A percentile compares a stretch with the other conserved stretches of the same genome.
Evolutionary conservation across 2,329 filamentous ascomycete genomes (phyloP).

Genomic region (Colletotrichum sp.): DNA sequence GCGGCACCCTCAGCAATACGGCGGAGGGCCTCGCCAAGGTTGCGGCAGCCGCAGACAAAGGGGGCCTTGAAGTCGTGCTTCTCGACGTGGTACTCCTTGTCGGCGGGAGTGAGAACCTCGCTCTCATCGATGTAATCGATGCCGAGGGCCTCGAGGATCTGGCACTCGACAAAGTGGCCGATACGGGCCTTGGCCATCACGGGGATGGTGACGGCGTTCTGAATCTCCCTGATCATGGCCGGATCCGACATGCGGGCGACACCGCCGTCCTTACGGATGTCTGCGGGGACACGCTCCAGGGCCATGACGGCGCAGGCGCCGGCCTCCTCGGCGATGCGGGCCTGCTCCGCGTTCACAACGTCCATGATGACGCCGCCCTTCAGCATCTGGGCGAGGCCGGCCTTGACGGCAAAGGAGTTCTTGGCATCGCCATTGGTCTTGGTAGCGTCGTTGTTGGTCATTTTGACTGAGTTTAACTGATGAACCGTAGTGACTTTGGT

Average conservation of each 20-base stretch:
- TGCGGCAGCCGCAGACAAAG: constrained; percentile 96
- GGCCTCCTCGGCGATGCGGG: constrained; percentile 95
- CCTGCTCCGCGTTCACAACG: constrained; percentile 91
- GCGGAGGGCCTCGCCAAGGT: constrained; percentile 90
- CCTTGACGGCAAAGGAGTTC: constrained; percentile 84
- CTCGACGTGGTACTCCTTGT: constrained; percentile 88
- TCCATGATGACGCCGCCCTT: constrained; percentile 99
- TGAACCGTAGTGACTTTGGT: not conserved
- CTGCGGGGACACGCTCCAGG: constrained; percentile 93
- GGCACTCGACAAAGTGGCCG: constrained; percentile 97
- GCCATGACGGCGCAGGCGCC: constrained; percentile 98
- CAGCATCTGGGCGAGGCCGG: constrained; percentile 94
- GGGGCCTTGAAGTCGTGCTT: constrained; percentile 84
- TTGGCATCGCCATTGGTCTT: constrained; percentile 32
- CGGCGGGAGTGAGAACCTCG: constrained; percentile 95
- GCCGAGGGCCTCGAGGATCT: constrained; percentile 93
- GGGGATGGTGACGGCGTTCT: constrained; percentile 92
- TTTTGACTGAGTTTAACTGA: not conserved
- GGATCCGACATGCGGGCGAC: constrained; percentile 98
- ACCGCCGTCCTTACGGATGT: constrained; percentile 90
- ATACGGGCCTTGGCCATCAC: constrained; percentile 99
- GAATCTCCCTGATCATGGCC: constrained; percentile 92
- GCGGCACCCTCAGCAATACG: constrained; percentile 92
- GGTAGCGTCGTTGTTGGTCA: constrained; percentile 16
- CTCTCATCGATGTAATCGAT: constrained; percentile 99